Evolutionary conservation across 305 asterid genomes (phyloP).

Genomic region (Fraxinus greggii): DNA sequence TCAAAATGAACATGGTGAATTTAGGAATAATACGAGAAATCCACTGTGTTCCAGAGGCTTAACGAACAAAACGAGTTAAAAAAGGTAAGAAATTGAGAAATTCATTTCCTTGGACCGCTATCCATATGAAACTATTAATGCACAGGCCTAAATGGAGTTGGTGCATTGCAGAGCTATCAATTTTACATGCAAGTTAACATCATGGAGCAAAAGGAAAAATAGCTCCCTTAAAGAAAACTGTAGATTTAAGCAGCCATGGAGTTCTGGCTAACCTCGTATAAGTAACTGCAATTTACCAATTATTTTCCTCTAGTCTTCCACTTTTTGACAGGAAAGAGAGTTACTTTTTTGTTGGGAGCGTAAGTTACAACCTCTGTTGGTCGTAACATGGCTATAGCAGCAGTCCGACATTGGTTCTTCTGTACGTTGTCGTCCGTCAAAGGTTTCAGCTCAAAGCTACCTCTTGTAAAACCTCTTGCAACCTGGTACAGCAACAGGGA

Average conservation of each 20-base stretch:
- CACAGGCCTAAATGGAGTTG: neutral
- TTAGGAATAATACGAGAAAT: neutral
- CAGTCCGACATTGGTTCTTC: conserved; percentile 34
- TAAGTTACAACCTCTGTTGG: conserved; percentile 46
- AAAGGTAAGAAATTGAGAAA: neutral
- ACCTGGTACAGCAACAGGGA: conserved; percentile 50
- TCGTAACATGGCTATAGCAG: conserved; percentile 48
- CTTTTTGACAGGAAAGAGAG: conserved; percentile 69
- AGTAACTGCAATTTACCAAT: conserved; percentile 7
- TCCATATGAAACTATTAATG: neutral
- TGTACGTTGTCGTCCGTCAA: conserved; percentile 47
- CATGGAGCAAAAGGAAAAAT: neutral
- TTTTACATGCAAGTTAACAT: neutral
- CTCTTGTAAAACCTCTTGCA: conserved; percentile 78
- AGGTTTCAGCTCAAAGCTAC: conserved; percentile 75
- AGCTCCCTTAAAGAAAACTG: neutral
- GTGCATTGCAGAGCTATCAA: neutral
- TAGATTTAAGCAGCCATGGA: neutral
- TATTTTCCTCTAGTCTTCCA: conserved; percentile 62
- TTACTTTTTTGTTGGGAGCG: conserved; percentile 43
- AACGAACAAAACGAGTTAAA: neutral
- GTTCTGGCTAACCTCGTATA: neutral
- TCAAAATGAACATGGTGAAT: neutral
- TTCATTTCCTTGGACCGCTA: neutral
- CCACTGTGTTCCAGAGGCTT: neutral